phyloP scores from a whole-genome alignment of 2,329 filamentous ascomycete genomes.

The Plenodomus biglobosus region DNA sequence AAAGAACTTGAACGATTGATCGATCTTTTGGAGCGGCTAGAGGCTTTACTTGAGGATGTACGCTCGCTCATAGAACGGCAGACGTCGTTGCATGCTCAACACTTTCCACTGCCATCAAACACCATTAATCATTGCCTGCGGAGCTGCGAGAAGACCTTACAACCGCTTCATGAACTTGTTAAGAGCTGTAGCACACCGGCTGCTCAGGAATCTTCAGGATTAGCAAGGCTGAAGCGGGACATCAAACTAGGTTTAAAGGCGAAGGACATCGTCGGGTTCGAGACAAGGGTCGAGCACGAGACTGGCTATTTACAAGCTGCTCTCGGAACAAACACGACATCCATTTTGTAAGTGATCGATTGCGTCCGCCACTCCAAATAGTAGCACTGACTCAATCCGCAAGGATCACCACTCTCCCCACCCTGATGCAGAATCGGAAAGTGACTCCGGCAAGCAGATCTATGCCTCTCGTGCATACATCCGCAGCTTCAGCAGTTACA shows the following conservation, averaged over 20 bases:
- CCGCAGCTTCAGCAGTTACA: neutral
- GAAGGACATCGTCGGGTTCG: constrained; percentile 12
- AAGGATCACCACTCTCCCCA: constrained; percentile 3
- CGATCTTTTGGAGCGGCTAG: constrained; percentile 9
- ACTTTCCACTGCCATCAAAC: constrained; percentile 13
- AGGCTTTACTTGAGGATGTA: constrained; percentile 6
- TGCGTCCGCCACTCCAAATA: too few relatives aligned
- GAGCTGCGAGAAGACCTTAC: constrained; percentile 11
- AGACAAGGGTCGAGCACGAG: constrained; percentile 9
- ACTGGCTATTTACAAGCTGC: constrained; percentile 7
- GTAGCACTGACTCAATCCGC: neutral
- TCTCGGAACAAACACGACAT: constrained; percentile 5
- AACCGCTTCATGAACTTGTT: constrained; percentile 1
- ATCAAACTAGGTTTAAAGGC: constrained; percentile 9
- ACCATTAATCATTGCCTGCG: constrained; percentile 11
- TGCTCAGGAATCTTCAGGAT: neutral
- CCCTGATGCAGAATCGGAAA: neutral
- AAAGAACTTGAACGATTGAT: constrained; percentile 13
- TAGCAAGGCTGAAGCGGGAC: constrained; percentile 4
- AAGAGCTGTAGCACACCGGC: neutral
- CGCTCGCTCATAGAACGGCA: constrained; percentile 3
- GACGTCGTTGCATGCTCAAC: constrained; percentile 2
- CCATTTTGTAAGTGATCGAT: constrained; percentile 9
- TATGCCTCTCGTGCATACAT: neutral
- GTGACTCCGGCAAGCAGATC: neutral